Base-by-base conservation (phyloP, 2,329 filamentous ascomycete genomes). In the Blastomyces emzantsi region DNA sequence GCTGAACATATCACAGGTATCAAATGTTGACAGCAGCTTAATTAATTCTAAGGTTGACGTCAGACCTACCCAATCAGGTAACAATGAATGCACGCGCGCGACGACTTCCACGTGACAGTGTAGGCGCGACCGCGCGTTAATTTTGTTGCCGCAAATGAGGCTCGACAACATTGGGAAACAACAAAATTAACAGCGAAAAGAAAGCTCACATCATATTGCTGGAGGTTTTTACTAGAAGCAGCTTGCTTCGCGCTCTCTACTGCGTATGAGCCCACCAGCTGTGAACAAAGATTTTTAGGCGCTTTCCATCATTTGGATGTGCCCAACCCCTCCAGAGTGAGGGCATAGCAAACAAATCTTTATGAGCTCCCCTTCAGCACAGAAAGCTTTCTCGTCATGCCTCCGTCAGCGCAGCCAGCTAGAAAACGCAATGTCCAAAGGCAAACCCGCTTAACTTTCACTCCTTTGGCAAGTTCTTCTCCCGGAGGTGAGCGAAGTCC, bases 371-470 rank as follows among this genome's bases (percentile, higher is more conserved):
- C 8, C 25, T 17, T 30, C 41, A 33, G 3, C 11, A 25, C 17
- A 41, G 28, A 49, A 49, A 49, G 15, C 43, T n/a, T 28, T 25
- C 17, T 36, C 57, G n/a, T 6, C 57, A 62, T 62, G 60, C 47
- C 52, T 54, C 55, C 54, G 17, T 47, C 30, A 41, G 13, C n/a
- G 6, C 45, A 47, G 25, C 19, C 56, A 63, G 51, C 43, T n/a
- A 59, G 52, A 58, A 62, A 51, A 9, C n/a, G 9, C 39, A 8
- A n/a, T 47, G 54, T 17, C 13, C 65, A 67, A 60, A 60, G 65
- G 67, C 78, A 80, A 69, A 76, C 77, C 60, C 76, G 75, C 58
- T 73, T 80, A 49, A 67, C 75, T n/a, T 79, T 80, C 66, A 72
- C 75, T 13, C 69, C 78, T 28, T 62, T 74, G 17, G 64, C 71